Percentiles rank a stretch among this genome's conserved stretches.
Evolutionary conservation across 2,329 filamentous ascomycete species (phyloP).

Genomic region (Ceratocystis smalleyi): DNA sequence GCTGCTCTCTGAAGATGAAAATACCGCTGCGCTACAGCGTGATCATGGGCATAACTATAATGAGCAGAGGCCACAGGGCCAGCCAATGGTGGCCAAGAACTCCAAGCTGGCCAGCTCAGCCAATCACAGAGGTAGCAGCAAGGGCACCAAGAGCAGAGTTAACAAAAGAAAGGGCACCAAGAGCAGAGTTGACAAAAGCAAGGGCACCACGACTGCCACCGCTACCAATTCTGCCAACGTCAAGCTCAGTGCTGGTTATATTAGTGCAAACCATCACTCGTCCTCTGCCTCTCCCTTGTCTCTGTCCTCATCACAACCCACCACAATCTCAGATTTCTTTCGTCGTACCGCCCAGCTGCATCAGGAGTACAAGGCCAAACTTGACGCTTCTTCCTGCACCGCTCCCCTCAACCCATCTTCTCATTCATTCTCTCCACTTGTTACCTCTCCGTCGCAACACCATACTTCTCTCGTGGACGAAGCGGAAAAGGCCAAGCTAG

Average conservation of each 20-base stretch:
- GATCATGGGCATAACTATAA: not conserved
- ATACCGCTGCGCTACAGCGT: not conserved
- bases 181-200: not conserved
- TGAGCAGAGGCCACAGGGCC: not conserved
- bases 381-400: not conserved
- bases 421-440: not conserved
- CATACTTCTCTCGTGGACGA: conserved; percentile 6
- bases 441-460: conserved; percentile 1
- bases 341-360: conserved; percentile 14
- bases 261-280: not conserved
- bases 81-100: conserved; percentile 15
- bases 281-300: not conserved
- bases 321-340: conserved; percentile 11
- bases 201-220: not conserved
- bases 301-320: not conserved
- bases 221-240: not conserved
- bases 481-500: conserved; percentile 19
- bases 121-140: conserved; percentile 13
- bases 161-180: conserved; percentile 6
- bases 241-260: conserved; percentile 6
- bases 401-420: not conserved
- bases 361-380: conserved; percentile 9
- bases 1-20: conserved; percentile 11
- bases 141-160: conserved; percentile 2
- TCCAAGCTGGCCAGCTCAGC: not conserved